These are phyloP conservation scores for Melianthus villosus DNA, from an alignment of 441 rosid genomes.

Conservation along the genomic window DNA sequence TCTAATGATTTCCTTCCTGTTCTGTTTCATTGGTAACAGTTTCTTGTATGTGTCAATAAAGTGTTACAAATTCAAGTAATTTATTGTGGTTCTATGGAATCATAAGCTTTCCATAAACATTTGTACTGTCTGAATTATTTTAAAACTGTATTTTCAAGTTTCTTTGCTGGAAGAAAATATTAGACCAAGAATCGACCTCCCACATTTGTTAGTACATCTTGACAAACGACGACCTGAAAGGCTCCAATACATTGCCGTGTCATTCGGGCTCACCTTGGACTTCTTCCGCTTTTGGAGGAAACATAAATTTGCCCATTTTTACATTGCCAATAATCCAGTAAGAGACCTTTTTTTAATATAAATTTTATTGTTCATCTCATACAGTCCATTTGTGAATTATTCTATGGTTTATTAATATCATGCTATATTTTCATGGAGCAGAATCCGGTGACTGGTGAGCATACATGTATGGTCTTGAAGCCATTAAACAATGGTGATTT, in stretches of 20 bases:
- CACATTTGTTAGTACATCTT: constrained; percentile 74
- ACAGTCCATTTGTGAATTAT: not conserved
- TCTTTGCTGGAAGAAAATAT: constrained; percentile 78
- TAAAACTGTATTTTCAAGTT: constrained; percentile 28
- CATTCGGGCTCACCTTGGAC: constrained; percentile 92
- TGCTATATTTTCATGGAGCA: constrained; percentile 14
- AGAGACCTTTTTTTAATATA: constrained; percentile 11
- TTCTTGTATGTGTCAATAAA: too few relatives aligned
- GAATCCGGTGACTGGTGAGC: constrained; percentile 90
- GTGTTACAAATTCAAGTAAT: too few relatives aligned
- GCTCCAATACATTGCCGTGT: constrained; percentile 86
- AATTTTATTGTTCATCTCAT: not conserved
- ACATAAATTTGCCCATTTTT: constrained; percentile 83
- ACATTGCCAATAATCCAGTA: constrained; percentile 76
- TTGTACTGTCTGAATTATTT: not conserved
- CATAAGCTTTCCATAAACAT: not conserved
- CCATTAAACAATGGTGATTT: constrained; percentile 60
- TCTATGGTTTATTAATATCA: not conserved
- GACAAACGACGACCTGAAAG: constrained; percentile 72
- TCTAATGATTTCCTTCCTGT: too few relatives aligned
- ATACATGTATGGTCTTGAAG: constrained; percentile 78
- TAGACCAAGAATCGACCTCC: constrained; percentile 70
- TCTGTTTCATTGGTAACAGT: too few relatives aligned
- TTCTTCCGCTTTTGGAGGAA: constrained; percentile 93
- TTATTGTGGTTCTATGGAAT: too few relatives aligned